These are phyloP conservation scores for Austroboletus novae-zelandiae DNA, from an alignment of 1,284 basidiomycete species.

Conservation along the genomic window DNA sequence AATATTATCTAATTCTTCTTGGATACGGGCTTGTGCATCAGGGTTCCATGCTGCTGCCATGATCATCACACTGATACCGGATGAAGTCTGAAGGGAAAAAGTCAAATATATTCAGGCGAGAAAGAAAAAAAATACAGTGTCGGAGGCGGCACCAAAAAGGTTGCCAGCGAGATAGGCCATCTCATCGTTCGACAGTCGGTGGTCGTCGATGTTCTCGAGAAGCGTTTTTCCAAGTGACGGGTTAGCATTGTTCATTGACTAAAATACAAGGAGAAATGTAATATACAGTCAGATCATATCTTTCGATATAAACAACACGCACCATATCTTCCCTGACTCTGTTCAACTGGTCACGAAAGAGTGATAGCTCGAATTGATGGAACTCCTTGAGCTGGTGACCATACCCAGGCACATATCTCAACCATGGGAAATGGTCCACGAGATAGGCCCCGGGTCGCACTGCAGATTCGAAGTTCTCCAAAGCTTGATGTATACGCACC, in stretches of 20 bases:
- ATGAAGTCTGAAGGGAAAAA: not conserved
- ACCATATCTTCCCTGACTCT: no score
- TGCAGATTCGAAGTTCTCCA: not conserved
- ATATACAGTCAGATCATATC: no score
- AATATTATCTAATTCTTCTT: slow-evolving; percentile 9
- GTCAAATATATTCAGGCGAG: not conserved
- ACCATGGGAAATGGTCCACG: no score
- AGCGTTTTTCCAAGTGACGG: slow-evolving; percentile 6
- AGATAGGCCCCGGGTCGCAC: no score
- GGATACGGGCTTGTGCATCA: slow-evolving; percentile 9
- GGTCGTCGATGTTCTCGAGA: not conserved
- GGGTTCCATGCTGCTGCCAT: slow-evolving; percentile 13
- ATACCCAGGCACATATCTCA: no score
- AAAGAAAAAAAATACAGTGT: slow-evolving; percentile 2
- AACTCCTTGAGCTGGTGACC: no score
- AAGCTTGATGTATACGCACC: slow-evolving; percentile 37
- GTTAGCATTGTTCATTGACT: not conserved
- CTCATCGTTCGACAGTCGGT: slow-evolving; percentile 6
- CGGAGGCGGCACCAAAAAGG: slow-evolving; percentile 7
- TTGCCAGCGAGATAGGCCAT: slow-evolving; percentile 15
- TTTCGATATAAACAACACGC: not conserved
- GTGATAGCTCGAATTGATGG: no score
- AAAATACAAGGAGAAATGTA: not conserved
- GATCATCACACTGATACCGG: slow-evolving; percentile 7
- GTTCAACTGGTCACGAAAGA: no score